These are phyloP conservation scores for Ophiocordyceps sinensis DNA, from an alignment of 2,329 filamentous ascomycete species.

Conservation along the genomic window DNA sequence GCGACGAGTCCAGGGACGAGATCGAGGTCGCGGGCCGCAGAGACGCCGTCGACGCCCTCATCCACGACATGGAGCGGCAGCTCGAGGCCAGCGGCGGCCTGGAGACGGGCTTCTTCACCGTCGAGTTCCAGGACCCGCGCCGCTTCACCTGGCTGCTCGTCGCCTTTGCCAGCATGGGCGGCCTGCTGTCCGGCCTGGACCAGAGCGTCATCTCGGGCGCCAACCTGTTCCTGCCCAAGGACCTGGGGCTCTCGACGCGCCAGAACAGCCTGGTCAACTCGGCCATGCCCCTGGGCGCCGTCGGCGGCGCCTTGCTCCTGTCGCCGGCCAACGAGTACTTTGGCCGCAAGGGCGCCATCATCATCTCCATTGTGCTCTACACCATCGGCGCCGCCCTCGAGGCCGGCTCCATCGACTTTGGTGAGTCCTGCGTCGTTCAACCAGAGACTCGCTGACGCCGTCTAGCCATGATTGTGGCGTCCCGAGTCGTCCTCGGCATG, in stretches of 20 bases:
- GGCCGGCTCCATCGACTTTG: constrained; percentile 53
- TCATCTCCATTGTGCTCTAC: constrained; percentile 55
- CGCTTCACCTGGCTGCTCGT: constrained; percentile 54
- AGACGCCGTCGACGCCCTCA: constrained; percentile 22
- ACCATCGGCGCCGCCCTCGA: constrained; percentile 55
- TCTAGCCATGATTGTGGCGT: constrained; percentile 61
- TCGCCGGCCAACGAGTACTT: constrained; percentile 53
- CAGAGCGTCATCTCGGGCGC: constrained; percentile 61
- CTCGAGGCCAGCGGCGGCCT: constrained; percentile 18
- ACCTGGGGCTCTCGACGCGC: constrained; percentile 36
- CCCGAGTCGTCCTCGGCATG: constrained; percentile 53
- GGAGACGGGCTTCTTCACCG: constrained; percentile 30
- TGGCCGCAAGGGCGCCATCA: constrained; percentile 53
- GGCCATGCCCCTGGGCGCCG: constrained; percentile 57
- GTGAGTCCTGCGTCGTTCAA: no score
- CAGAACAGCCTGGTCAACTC: constrained; percentile 55
- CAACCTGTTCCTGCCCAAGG: constrained; percentile 48
- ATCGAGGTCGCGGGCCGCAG: constrained; percentile 21
- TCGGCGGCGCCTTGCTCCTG: constrained; percentile 53
- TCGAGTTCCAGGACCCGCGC: constrained; percentile 47
- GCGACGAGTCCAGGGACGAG: constrained; percentile 16
- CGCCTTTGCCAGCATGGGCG: constrained; percentile 61
- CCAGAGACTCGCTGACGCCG: no score
- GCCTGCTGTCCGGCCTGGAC: constrained; percentile 56
- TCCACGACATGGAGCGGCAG: constrained; percentile 26